A percentile compares a stretch with the other conserved stretches of the same genome.
These are phyloP conservation scores for Onygenales sp. DNA, from an alignment of 2,329 filamentous ascomycete species.

Conservation along the genomic window DNA sequence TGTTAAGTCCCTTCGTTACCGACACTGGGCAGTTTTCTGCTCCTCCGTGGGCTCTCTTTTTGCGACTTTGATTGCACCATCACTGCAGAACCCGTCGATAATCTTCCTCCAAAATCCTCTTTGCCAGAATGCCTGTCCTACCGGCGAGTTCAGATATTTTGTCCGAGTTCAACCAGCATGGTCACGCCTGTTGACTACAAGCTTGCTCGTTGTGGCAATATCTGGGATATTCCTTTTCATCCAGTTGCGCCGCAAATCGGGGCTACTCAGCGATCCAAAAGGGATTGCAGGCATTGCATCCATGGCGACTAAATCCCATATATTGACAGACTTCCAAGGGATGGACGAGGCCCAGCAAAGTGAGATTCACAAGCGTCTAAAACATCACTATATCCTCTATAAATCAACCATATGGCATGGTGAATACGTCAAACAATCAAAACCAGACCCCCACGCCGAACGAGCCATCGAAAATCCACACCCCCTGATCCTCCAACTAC, in stretches of 20 bases:
- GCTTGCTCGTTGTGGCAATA: conserved; percentile 32
- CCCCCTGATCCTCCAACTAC: conserved; percentile 35
- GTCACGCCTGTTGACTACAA: conserved; percentile 35
- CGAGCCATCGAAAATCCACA: conserved; percentile 28
- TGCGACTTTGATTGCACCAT: conserved; percentile 36
- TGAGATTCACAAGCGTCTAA: conserved; percentile 38
- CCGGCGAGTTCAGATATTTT: conserved; percentile 24
- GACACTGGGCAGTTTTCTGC: conserved; percentile 39
- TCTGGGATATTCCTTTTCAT: conserved; percentile 33
- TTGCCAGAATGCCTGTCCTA: conserved; percentile 19
- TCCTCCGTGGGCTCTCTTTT: conserved; percentile 37
- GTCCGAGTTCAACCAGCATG: conserved; percentile 35
- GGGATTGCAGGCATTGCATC: conserved; percentile 43
- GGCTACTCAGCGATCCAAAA: conserved; percentile 39
- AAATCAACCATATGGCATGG: conserved; percentile 44
- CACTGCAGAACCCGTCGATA: conserved; percentile 39
- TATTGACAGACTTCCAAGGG: conserved; percentile 37
- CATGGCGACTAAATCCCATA: conserved; percentile 41
- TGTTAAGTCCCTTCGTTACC: conserved; percentile 34
- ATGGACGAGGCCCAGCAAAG: conserved; percentile 34
- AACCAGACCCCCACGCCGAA: conserved; percentile 22
- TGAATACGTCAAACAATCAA: conserved; percentile 31
- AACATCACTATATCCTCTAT: conserved; percentile 39
- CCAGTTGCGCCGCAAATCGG: conserved; percentile 39
- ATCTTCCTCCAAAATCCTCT: conserved; percentile 26